These are phyloP conservation scores for Aureobasidium sp. DNA, from an alignment of 2,329 filamentous ascomycete genomes.

Conservation along the genomic window DNA sequence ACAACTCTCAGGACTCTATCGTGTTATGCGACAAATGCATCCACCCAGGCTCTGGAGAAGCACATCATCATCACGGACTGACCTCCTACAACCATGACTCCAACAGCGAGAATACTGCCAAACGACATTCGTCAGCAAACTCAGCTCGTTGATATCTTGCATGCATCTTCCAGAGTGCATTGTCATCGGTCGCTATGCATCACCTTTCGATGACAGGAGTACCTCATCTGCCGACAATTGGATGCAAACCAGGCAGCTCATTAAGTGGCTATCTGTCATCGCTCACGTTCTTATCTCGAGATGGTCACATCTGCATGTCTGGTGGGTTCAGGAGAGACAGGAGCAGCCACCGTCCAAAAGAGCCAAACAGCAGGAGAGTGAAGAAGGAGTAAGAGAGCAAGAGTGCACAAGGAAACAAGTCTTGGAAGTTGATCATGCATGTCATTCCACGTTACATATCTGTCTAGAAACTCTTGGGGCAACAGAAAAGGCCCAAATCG, in stretches of 20 bases:
- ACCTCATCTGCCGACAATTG: neutral
- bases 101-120: neutral
- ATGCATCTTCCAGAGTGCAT: neutral
- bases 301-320: neutral
- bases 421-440: conserved; percentile 3
- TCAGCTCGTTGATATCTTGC: neutral
- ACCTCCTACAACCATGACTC: neutral
- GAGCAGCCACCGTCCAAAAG: neutral
- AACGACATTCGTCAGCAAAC: neutral
- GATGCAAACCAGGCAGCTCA: neutral
- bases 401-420: neutral
- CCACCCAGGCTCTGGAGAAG: neutral
- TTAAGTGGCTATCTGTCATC: neutral
- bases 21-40: neutral
- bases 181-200: neutral
- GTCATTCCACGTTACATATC: conserved; percentile 4
- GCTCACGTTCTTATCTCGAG: neutral
- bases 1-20: neutral
- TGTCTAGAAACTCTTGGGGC: neutral
- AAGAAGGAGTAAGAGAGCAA: too few relatives aligned
- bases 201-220: neutral
- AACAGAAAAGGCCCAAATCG: neutral
- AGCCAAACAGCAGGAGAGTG: too few relatives aligned
- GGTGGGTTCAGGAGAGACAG: neutral
- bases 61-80: neutral